These are phyloP conservation scores for Suillus cothurnatus DNA, from an alignment of 768 basidiomycete genomes.

Conservation along the genomic window DNA sequence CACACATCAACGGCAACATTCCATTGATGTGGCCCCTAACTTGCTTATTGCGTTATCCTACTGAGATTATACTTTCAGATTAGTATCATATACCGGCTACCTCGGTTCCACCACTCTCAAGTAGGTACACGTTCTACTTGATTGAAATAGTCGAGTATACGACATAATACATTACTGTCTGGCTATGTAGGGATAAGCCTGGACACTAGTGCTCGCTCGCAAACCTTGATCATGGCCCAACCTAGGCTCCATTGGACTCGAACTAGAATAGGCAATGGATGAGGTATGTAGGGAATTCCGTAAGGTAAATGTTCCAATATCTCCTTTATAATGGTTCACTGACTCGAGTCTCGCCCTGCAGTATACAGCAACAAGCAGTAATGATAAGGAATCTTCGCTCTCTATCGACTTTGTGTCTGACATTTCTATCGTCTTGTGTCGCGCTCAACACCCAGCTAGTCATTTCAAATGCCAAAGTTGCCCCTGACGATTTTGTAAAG, in stretches of 20 bases:
- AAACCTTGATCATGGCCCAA: not conserved
- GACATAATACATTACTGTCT: not conserved
- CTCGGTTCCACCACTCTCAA: not conserved
- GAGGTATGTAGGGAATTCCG: not conserved
- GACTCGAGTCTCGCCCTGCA: not conserved
- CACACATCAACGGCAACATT: not conserved
- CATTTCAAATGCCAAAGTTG: slow-evolving; percentile 27
- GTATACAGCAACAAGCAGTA: not conserved
- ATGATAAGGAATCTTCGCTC: not conserved
- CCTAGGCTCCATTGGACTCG: not conserved
- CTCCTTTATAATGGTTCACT: not conserved
- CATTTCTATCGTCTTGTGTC: slow-evolving; percentile 14
- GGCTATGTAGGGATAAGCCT: not conserved
- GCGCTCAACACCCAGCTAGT: slow-evolving; percentile 22
- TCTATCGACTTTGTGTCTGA: not conserved
- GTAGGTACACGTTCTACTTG: not conserved
- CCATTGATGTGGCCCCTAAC: not conserved
- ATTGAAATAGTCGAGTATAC: not conserved
- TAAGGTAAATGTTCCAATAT: not conserved
- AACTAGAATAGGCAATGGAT: not conserved
- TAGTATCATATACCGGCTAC: not conserved
- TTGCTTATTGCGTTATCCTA: not conserved
- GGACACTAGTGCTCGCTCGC: not conserved
- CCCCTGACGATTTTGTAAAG: slow-evolving; percentile 31
- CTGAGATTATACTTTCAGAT: not conserved